A percentile compares a stretch with the other conserved stretches of the same genome.
Conservation (phyloP, 176 grass and related monocot species). For the Oryza brachyantha region DNA sequence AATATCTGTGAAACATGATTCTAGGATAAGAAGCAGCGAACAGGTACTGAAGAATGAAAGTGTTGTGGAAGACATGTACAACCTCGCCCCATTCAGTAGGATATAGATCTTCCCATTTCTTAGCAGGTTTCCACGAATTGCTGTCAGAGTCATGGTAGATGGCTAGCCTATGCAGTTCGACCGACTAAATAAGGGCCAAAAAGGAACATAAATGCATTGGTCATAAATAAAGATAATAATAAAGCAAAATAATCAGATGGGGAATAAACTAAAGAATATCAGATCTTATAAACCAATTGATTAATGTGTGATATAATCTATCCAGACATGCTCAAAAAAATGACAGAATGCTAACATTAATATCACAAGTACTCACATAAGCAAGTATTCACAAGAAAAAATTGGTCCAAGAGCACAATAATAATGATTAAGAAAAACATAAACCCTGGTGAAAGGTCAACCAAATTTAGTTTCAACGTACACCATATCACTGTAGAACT, state of each 20-base stretch:
- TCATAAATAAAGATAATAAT: constrained; percentile 16
- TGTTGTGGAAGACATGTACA: constrained; percentile 17
- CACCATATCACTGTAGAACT: constrained; percentile 7
- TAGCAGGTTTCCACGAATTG: constrained; percentile 69
- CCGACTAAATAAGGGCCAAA: constrained; percentile 61
- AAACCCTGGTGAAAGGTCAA: background rate
- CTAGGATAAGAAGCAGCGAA: constrained; percentile 19
- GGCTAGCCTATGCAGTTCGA: constrained; percentile 83
- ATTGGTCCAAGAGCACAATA: background rate
- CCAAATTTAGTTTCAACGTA: background rate
- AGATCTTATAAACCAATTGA: constrained; percentile 14
- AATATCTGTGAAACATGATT: constrained; percentile 61
- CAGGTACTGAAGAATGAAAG: constrained; percentile 14
- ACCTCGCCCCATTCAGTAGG: constrained; percentile 89
- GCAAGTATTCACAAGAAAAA: background rate
- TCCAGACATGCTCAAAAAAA: constrained; percentile 22
- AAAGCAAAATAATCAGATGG: constrained; percentile 16
- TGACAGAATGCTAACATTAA: background rate
- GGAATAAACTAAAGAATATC: constrained; percentile 4
- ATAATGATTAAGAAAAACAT: background rate
- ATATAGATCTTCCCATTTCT: constrained; percentile 93
- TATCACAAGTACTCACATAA: constrained; percentile 9
- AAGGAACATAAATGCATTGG: constrained; percentile 18
- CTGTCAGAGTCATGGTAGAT: constrained; percentile 93
- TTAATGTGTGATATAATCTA: constrained; percentile 19